These are phyloP conservation scores for Xylaria arbuscula DNA, from an alignment of 2,329 filamentous ascomycete species.

Conservation along the genomic window DNA sequence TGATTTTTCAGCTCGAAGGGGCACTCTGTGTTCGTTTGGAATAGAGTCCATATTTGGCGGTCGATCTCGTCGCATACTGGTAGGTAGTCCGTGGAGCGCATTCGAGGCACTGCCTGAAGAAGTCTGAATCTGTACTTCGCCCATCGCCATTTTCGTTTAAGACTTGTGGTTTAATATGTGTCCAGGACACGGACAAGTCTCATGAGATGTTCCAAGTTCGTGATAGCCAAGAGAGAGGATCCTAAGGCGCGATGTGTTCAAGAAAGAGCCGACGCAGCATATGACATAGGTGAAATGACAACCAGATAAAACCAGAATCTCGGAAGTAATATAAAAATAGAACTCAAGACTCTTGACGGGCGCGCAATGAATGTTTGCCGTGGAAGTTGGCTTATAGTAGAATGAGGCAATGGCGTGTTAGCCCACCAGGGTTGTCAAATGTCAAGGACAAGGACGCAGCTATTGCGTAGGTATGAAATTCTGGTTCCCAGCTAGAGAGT, in stretches of 20 bases:
- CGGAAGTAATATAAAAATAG: neutral
- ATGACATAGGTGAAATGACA: neutral
- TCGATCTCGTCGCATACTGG: conserved; percentile 52
- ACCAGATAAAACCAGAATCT: neutral
- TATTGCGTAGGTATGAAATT: conserved; percentile 33
- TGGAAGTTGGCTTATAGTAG: conserved; percentile 28
- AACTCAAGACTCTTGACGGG: conserved; percentile 1
- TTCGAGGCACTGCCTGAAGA: conserved; percentile 47
- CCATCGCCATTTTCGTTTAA: conserved; percentile 23
- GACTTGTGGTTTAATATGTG: conserved; percentile 17
- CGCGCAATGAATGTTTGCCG: conserved; percentile 6
- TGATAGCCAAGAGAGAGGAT: neutral
- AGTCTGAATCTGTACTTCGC: conserved; percentile 23
- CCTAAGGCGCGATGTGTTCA: conserved; percentile 6
- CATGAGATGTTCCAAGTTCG: neutral
- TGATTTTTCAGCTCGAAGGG: conserved; percentile 58
- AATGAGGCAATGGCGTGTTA: conserved; percentile 17
- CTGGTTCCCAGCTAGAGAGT: neutral
- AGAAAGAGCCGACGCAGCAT: conserved; percentile 2
- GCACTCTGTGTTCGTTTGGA: conserved; percentile 54
- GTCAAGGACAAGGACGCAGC: neutral
- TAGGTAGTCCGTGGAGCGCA: conserved; percentile 48
- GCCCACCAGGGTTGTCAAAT: conserved; percentile 14
- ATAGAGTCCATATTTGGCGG: conserved; percentile 53
- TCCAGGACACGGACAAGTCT: neutral